These are phyloP conservation scores for Kodamaea sp. DNA, from an alignment of 1,139 yeast species.

Conservation along the genomic window DNA sequence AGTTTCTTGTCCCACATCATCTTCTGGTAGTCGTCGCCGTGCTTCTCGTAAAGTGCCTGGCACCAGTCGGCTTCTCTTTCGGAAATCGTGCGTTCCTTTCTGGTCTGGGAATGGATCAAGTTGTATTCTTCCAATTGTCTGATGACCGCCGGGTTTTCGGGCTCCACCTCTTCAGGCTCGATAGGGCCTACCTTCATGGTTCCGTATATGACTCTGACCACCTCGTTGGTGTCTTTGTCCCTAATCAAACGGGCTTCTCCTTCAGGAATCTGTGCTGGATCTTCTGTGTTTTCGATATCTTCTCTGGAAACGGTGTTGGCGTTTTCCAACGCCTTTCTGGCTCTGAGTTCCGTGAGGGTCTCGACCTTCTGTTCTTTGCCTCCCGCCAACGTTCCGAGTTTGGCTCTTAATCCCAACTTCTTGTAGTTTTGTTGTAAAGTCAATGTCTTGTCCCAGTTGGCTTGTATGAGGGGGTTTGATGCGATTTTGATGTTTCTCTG, in stretches of 20 bases:
- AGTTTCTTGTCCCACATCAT: constrained; percentile 93
- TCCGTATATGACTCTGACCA: constrained; percentile 70
- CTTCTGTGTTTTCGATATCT: constrained; percentile 44
- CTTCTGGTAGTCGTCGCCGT: constrained; percentile 84
- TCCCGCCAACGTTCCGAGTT: constrained; percentile 66
- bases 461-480: constrained; percentile 80
- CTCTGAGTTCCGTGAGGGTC: constrained; percentile 33
- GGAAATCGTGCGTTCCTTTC: constrained; percentile 58
- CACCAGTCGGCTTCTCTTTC: constrained; percentile 80
- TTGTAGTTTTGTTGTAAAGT: constrained; percentile 85
- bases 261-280: constrained; percentile 62
- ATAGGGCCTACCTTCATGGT: constrained; percentile 35
- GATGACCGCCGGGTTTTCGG: constrained; percentile 47
- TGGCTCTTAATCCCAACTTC: constrained; percentile 69
- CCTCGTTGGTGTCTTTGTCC: constrained; percentile 68
- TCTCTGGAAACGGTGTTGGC: constrained; percentile 34
- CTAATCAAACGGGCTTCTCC: constrained; percentile 84
- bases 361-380: constrained; percentile 59
- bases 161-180: constrained; percentile 22
- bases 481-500: constrained; percentile 63
- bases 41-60: constrained; percentile 59
- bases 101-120: constrained; percentile 43
- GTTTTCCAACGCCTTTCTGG: constrained; percentile 27
- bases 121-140: constrained; percentile 72
- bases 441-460: constrained; percentile 82